Base-by-base conservation (phyloP, 2,329 filamentous ascomycete genomes). In the Penicillium sp. region DNA sequence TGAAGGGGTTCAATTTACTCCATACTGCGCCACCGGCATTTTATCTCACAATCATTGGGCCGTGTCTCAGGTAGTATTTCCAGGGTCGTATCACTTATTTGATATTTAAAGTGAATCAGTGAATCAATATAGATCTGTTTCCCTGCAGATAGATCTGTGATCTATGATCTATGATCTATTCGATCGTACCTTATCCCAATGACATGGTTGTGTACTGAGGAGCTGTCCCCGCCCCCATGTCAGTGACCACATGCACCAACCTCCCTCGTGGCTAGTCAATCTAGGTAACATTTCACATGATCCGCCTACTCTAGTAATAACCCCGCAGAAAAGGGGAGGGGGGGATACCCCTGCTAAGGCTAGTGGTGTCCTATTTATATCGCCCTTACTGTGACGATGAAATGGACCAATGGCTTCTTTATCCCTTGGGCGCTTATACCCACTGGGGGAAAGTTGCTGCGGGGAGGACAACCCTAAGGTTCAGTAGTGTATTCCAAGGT, bases 21-120 rank as follows among this genome's bases (percentile, higher is more conserved):
- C 61, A 62, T 57, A 59, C 61, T 62, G 61, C 57, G 59, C 59
- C 61, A 61, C 59, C 53, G 43, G 37, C 21, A 56, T 60, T 54
- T 57, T 46, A 50, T 33, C 46, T 43, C 42, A 53, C 55, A 52
- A 55, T 55, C 54, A 52, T 42, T 47, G 9, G 16, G 44, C 23
- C 31, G 25, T 57, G 59, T 62, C 58, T 60, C 57, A 56, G 29
- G 53, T 26, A 47, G 31, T 31, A 29, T 27, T 50, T 37, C 13
- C 19, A 50, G 21, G 29, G 47, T 21, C 35, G 2, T 11, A 26
- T 21, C 29, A 42, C 6, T 27, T n/a, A 19, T 10, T 29, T 9
- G 3, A 37, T 25, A 49, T 25, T 19, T 33, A 14, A 21, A 49
- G 13, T 31, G 29, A 31, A 13, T 27, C 23, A 35, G 43, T 29